Evolutionary conservation across 441 rosid genomes (phyloP), one percentile per base, ranked within the genome.

Genomic region (Manihot esculenta): DNA sequence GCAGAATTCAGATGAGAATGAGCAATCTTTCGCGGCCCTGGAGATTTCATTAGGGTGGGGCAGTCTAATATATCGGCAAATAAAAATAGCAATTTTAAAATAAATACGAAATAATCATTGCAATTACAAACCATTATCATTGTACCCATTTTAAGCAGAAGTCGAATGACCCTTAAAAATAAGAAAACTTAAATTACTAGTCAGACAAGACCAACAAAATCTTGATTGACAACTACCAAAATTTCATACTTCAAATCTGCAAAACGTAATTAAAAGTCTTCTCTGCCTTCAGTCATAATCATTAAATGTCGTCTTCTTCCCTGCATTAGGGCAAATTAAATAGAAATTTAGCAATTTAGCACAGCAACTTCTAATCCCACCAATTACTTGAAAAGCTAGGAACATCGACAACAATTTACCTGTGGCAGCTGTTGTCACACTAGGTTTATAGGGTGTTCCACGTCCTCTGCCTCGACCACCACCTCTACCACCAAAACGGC

Each of bases 291-390:
- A 53, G n/a, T 67, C 65, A 33, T 85, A 83, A 42, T 85, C 81
- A 18, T 57, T 50, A 18, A 91, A 91, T 57, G 88, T 91, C 3
- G 86, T 91, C 82, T 83, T 91, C 85, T 77, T 87, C 21, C 92
- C 94, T 89, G 85, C 62, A 78, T n/a, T 23, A 11, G 0, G 13
- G 41, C 20, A 56, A 69, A 5, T 38, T 9, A 13, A 1, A 0
- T 3, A 18, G 10, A 33, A 3, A 24, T 44, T 24, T 49, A 50
- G 1, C 0, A 14, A 15, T 14, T 4, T 44, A 35, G 48, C 11
- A 4, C 33, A 30, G 59, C 15, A 27, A 55, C 8, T 30, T 49
- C 33, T 30, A 30, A 30, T 27, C 30, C 15, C 6, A 15, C 27
- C 1, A 30, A 1, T 30, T 8, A 41, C 11, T 13, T 1, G 55